Base-by-base conservation (phyloP, 768 basidiomycete genomes). In the Coprinopsis sp. region DNA sequence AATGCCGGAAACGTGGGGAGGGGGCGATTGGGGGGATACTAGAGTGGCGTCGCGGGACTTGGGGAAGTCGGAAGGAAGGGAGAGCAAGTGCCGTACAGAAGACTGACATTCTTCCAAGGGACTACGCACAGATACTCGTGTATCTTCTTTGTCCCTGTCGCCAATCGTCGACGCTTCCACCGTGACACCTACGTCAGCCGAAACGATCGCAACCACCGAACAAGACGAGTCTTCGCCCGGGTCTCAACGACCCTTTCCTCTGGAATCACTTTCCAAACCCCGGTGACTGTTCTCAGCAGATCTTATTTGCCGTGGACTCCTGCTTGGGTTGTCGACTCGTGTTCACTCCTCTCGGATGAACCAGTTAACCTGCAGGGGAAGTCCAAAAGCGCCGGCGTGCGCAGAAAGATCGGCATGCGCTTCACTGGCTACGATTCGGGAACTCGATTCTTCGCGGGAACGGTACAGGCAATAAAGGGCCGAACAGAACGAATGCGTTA, bases 341-440 rank as follows among this genome's bases (percentile, higher is more conserved):
- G 38, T 39, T 24, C 34, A 11, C 18, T 7, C 34, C 25, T 6
- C 23, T 25, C 4, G 4, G 8, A 25, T 39, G 38, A 24, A 39
- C 38, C 38, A 19, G 38, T 39, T 16, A n/a, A 10, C 46, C 52
- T 47, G 51, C 57, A 55, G 69, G 55, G 46, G 70, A 67, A 67
- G 69, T 64, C 64, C 71, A 69, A 53, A 79, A 80, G 70, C 69
- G 74, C 65, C 64, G 69, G 64, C 62, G 64, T 53, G 64, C 75
- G 72, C 75, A 70, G 67, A 69, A 60, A 77, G 76, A 74, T 58
- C 59, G 60, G 57, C 73, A 71, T 79, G n/a, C 78, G 78, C 76
- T 66, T 59, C 66, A 73, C 67, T 68, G 64, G 48, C 42, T 50
- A 54, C 38, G 36, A 18, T 29, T 44, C 30, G 19, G 31, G 38